These are phyloP conservation scores for Globisporangium emineosum DNA, from an alignment of 352 stramenopile species.

Conservation along the genomic window DNA sequence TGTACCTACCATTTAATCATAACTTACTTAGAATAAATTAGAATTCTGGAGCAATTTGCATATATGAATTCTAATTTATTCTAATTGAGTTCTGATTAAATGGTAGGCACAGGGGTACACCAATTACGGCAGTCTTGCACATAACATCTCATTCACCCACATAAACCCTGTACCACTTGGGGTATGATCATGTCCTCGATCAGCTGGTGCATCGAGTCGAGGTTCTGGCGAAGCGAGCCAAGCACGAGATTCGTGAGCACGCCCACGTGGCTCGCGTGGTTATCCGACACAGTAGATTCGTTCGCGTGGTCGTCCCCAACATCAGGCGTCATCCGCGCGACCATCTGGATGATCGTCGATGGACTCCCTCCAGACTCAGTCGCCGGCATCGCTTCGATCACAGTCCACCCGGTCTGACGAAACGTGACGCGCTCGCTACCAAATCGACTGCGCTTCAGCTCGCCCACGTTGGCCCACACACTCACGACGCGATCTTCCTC, in stretches of 20 bases:
- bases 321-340: neutral
- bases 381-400: conserved; percentile 1
- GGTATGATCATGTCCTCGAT: conserved; percentile 11
- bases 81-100: too few relatives aligned
- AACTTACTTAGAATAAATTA: too few relatives aligned
- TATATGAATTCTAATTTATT: too few relatives aligned
- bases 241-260: conserved; percentile 15
- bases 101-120: too few relatives aligned
- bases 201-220: conserved; percentile 4
- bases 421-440: neutral
- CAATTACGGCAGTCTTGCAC: too few relatives aligned
- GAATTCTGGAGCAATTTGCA: too few relatives aligned
- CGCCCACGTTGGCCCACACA: neutral
- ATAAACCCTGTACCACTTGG: too few relatives aligned
- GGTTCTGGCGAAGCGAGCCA: conserved; percentile 10
- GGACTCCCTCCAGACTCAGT: neutral
- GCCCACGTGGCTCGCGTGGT: neutral
- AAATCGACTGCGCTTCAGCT: neutral
- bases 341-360: neutral
- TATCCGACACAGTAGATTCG: neutral
- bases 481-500: conserved; percentile 3
- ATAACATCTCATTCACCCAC: too few relatives aligned
- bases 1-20: too few relatives aligned
- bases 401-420: neutral
- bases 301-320: neutral